These are phyloP conservation scores for Lactarius indigo DNA, from an alignment of 768 basidiomycete genomes.

Conservation along the genomic window DNA sequence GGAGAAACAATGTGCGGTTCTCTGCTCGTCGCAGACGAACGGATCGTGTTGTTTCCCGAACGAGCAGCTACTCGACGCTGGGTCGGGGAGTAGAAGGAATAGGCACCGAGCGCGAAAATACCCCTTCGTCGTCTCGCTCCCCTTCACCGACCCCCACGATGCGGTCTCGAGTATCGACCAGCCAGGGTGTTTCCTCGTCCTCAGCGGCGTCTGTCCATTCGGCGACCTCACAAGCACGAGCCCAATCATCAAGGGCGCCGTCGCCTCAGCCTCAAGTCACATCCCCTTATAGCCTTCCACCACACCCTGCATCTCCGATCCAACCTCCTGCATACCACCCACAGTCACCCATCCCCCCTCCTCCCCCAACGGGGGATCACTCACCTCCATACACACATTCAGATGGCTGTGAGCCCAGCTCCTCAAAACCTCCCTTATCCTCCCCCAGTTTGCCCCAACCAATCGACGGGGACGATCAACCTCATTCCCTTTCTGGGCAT, in stretches of 20 bases:
- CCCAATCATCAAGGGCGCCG: not conserved
- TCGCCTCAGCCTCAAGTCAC: not conserved
- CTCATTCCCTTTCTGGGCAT: conserved; percentile 30
- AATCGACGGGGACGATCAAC: not conserved
- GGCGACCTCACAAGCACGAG: not conserved
- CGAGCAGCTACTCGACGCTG: conserved; percentile 6
- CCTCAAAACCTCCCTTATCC: conserved; percentile 11
- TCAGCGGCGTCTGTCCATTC: conserved; percentile 5
- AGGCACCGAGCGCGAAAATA: not conserved
- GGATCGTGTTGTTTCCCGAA: conserved; percentile 19
- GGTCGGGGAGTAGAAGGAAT: not conserved
- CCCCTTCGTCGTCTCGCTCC: not conserved
- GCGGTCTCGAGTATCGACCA: not conserved
- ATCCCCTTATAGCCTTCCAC: not conserved
- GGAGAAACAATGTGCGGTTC: conserved; percentile 61
- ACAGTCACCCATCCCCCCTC: not conserved
- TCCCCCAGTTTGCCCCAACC: not conserved
- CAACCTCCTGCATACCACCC: conserved; percentile 25
- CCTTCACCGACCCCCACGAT: conserved; percentile 9
- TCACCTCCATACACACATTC: conserved; percentile 8
- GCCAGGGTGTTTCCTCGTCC: not conserved
- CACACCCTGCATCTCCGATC: not conserved
- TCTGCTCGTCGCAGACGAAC: conserved; percentile 56
- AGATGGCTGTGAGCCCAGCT: not conserved
- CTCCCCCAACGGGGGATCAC: conserved; percentile 2